phyloP scores from a whole-genome alignment of 2,329 filamentous ascomycete species.

The Paraconiothyrium sp. region DNA sequence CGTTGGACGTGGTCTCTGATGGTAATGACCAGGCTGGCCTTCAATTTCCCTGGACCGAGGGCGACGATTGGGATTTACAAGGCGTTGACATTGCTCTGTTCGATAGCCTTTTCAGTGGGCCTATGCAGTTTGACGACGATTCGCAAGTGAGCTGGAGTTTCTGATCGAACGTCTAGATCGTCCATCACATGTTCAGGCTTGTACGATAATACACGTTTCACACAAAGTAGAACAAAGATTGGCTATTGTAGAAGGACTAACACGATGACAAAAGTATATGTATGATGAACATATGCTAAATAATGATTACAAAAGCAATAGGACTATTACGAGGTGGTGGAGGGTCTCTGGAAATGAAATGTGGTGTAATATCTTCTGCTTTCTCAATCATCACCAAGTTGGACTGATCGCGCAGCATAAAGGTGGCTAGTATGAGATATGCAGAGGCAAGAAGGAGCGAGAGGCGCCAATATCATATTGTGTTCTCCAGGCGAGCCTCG shows the following conservation, averaged over 20 bases:
- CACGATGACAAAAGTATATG: too few species aligned
- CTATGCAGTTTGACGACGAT: neutral
- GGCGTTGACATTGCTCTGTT: constrained; percentile 25
- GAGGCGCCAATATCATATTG: neutral
- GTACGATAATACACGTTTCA: too few species aligned
- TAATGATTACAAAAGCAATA: too few species aligned
- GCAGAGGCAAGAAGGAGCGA: neutral
- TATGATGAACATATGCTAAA: too few species aligned
- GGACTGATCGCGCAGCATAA: neutral
- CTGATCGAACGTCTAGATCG: neutral
- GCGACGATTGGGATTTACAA: constrained; percentile 21
- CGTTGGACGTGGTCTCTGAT: neutral
- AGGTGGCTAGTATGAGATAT: too few species aligned
- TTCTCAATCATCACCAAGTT: neutral
- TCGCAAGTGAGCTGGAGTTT: neutral
- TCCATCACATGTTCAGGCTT: too few species aligned
- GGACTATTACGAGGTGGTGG: neutral
- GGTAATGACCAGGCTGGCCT: neutral
- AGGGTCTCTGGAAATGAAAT: neutral
- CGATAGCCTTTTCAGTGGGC: constrained; percentile 19
- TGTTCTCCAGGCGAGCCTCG: neutral
- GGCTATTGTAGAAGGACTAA: too few species aligned
- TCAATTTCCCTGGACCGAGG: neutral
- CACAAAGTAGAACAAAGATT: too few species aligned
- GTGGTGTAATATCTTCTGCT: neutral